Evolutionary conservation across 78 protist genomes (phyloP).

Genomic region (Planoprotostelium fungivorum): DNA sequence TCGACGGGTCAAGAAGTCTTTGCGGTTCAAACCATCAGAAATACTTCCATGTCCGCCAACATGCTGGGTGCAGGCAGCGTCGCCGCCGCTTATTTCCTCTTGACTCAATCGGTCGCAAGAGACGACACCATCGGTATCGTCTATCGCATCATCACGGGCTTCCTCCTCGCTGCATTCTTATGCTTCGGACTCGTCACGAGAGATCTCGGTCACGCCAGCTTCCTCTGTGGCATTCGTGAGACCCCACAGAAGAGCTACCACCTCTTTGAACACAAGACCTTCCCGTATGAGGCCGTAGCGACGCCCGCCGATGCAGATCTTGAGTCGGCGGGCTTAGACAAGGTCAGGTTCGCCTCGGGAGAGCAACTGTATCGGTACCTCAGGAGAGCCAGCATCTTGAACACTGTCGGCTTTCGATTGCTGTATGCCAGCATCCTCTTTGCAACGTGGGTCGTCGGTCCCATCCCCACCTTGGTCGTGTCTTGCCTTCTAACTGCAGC

Average conservation of each 20-base stretch:
- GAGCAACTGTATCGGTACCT: not conserved
- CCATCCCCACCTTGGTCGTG: not conserved
- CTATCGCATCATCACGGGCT: not conserved
- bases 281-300: not conserved
- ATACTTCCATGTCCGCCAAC: not conserved
- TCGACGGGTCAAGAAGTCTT: not conserved
- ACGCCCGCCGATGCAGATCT: not conserved
- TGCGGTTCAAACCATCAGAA: not conserved
- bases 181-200: not conserved
- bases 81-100: not conserved
- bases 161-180: not conserved
- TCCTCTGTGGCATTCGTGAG: not conserved
- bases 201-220: not conserved
- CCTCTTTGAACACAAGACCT: not conserved
- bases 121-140: not conserved
- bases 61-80: not conserved
- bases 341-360: not conserved
- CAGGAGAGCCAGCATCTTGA: not conserved
- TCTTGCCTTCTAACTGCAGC: no score
- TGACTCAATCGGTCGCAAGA: not conserved
- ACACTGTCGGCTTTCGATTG: not conserved
- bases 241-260: not conserved
- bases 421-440: not conserved
- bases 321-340: not conserved
- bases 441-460: not conserved